Evolutionary conservation across 768 basidiomycete species (phyloP), one percentile per base, ranked within the genome.

Genomic region (Russula abietina): DNA sequence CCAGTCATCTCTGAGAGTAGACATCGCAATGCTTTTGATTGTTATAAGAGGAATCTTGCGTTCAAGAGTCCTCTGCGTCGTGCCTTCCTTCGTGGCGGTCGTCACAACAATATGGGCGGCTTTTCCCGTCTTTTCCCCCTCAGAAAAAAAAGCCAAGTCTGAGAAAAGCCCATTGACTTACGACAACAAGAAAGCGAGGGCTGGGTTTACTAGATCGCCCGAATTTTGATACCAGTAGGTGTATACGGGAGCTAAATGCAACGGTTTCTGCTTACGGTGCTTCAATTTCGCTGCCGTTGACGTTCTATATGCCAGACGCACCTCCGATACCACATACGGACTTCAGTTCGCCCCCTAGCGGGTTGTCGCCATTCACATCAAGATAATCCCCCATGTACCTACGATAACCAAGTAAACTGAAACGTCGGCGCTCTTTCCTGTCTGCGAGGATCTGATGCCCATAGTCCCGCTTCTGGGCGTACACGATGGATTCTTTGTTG

Each of bases 371-470:
- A 59, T 92, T 95, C 39, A 98, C 75, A 70, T 93, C 89, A 24
- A 99, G 83, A 75, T 99, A 99, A 74, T 99, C 97, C 8, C 97
- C 97, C 83, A 89, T 83, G 74, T 95, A 99, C 62, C 93, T 85
- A 41, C 97, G 84, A 77, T 93, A 95, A 59, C 96, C 91, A 65
- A 98, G 81, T 63, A 98, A 77, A 82, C 92, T 94, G 75, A 91
- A 98, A 52, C 97, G 80, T 59, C 97, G 79, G 46, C 97, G 81
- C 76, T 99, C 97, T 76, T 98, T 99, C 66, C 96, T 80, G 5
- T 89, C 85, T 4, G 87, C 95, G 4, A 98, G 81, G 19, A 98
- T 78, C 70, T 96, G 87, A 70, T 99, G 96, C 0, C 97, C 95
- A 65, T 96, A 91, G 67, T 97, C 94, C n/a, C 97, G 83, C 60